These are phyloP conservation scores for Candida montana DNA, from an alignment of 805 yeast species.

Conservation along the genomic window DNA sequence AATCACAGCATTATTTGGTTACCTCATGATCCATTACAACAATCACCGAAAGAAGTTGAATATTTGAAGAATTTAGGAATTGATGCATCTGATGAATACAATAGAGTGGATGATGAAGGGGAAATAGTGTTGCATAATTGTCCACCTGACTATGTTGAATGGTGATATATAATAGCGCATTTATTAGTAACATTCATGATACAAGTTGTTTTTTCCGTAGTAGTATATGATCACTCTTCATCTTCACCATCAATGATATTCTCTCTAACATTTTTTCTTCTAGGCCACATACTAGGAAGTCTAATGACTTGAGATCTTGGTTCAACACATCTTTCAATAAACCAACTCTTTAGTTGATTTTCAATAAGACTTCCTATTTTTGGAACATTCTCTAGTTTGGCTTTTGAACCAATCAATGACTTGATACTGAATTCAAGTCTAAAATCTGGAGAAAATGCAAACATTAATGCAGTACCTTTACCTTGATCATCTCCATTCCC, in stretches of 20 bases:
- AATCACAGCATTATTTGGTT: constrained; percentile 19
- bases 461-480: constrained; percentile 68
- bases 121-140: constrained; percentile 15
- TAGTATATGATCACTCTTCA: background rate
- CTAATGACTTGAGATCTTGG: constrained; percentile 85
- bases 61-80: constrained; percentile 21
- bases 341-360: constrained; percentile 78
- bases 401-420: constrained; percentile 86
- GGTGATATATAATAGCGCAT: background rate
- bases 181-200: background rate
- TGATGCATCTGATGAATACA: constrained; percentile 15
- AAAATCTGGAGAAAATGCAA: constrained; percentile 89
- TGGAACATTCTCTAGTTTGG: constrained; percentile 90
- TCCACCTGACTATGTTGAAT: constrained; percentile 21
- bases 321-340: constrained; percentile 86
- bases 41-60: constrained; percentile 11
- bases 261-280: constrained; percentile 50
- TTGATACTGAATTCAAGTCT: constrained; percentile 82
- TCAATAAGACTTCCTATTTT: constrained; percentile 83
- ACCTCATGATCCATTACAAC: constrained; percentile 18
- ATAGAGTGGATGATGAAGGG: constrained; percentile 20
- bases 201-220: background rate
- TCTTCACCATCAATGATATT: constrained; percentile 9
- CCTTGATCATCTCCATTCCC: constrained; percentile 20
- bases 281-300: constrained; percentile 86